Evolutionary conservation across 345 rosid genomes (phyloP), one percentile per base, ranked within the genome.

Genomic region (Eucalyptus brandiana): DNA sequence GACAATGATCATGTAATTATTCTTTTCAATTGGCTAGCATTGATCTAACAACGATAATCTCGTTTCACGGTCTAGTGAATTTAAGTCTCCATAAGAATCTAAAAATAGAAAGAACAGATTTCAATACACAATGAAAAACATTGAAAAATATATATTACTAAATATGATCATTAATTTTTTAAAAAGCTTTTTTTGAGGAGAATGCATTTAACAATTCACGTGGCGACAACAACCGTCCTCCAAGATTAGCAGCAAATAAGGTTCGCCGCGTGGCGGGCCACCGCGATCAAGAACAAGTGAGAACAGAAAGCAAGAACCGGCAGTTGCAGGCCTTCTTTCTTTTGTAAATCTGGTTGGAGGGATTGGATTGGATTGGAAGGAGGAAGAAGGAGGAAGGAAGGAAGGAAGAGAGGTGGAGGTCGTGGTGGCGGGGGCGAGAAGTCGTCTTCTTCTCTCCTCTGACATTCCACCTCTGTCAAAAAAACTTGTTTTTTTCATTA

Each of bases 241-340:
- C 24, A 4, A 17, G 19, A 6, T n/a, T 28, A 54, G 26, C 24
- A 54, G 7, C 23, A 1, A 7, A 15, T n/a, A 5, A 34, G 54
- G 19, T 51, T 90, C 90, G 91, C 90, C 93, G 87, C 92, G 93
- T 92, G 93, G 92, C 91, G 10, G 32, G 21, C 34, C 48, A 37
- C 85, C 18, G 42, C 28, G 13, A 26, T 10, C 40, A 88, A 90
- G 48, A 28, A 42, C 88, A 5, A 56, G 37, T 89, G 81, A 58
- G 62, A 88, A 90, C 90, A 60, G 89, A 58, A 88, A 91, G 87
- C 92, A 83, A 86, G 90, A 89, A 89, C 88, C 49, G 87, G 91
- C 91, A 44, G 92, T 80, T 93, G 90, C 90, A 60, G 85, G 85
- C 85, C 85, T 40, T 40, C 24, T 76, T 23, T 21, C 13, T 8